A percentile compares a stretch with the other conserved stretches of the same genome.
These are phyloP conservation scores for Lobosporangium transversale DNA, from an alignment of 192 early-diverging fungal genomes.

Conservation along the genomic window DNA sequence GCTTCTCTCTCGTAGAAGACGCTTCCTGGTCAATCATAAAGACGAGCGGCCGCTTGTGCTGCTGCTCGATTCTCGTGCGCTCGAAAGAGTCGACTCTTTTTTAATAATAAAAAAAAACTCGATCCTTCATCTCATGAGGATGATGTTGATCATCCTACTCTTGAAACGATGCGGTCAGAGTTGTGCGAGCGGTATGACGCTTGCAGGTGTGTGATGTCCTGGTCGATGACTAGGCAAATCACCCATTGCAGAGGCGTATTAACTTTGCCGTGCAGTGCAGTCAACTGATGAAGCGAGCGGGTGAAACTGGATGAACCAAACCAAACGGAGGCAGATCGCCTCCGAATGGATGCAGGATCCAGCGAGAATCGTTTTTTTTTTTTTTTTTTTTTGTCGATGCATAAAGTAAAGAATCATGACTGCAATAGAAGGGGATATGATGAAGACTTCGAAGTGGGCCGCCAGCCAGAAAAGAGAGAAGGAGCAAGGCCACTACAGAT, in stretches of 20 bases:
- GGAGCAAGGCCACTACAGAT: conserved; percentile 5
- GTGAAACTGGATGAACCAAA: too few species aligned
- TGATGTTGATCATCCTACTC: conserved; percentile 5
- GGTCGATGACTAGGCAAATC: background rate
- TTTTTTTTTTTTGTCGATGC: background rate
- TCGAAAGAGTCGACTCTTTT: too few species aligned
- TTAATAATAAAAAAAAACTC: too few species aligned
- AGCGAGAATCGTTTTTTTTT: background rate
- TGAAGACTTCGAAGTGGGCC: conserved; percentile 4
- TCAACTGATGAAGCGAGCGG: background rate
- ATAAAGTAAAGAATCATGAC: background rate
- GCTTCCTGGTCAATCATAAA: too few species aligned
- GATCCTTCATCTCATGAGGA: too few species aligned
- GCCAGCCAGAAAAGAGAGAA: conserved; percentile 17
- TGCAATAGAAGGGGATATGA: too few species aligned
- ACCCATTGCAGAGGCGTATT: background rate
- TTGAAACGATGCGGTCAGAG: conserved; percentile 13
- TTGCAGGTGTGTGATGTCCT: background rate
- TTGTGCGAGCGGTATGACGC: background rate
- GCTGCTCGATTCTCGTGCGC: too few species aligned
- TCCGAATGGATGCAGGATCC: conserved; percentile 11
- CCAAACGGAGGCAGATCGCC: too few species aligned
- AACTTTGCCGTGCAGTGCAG: background rate
- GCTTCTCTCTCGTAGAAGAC: too few species aligned
- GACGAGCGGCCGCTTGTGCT: background rate